These are phyloP conservation scores for Dendrobium officinale DNA, from an alignment of 106 monocot species.

Conservation along the genomic window DNA sequence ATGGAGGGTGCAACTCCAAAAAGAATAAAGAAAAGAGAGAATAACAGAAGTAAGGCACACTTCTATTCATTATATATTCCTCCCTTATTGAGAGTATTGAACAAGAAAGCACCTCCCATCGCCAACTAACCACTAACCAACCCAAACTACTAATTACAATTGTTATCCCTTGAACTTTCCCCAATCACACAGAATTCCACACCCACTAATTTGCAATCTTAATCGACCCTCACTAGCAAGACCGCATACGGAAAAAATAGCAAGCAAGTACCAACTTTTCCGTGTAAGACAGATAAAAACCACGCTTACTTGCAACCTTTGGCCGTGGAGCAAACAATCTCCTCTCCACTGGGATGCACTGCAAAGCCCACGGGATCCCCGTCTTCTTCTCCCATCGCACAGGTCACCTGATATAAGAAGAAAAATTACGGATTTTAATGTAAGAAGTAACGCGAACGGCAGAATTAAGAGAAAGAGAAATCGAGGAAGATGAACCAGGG, in stretches of 20 bases:
- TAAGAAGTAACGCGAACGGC: not conserved
- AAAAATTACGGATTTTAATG: not conserved
- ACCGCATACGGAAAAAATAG: not conserved
- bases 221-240: not conserved
- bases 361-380: conserved; percentile 51
- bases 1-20: no score
- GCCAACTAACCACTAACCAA: no score
- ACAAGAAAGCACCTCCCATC: no score
- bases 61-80: no score
- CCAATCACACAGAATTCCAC: not conserved
- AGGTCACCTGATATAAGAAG: conserved; percentile 24
- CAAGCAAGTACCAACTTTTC: not conserved
- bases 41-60: no score
- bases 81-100: no score
- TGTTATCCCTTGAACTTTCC: no score
- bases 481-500: conserved; percentile 35
- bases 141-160: no score
- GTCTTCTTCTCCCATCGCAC: conserved; percentile 41
- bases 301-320: conserved; percentile 67
- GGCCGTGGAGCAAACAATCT: conserved; percentile 65
- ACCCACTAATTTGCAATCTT: not conserved
- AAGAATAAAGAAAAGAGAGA: no score
- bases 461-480: not conserved
- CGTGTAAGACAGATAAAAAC: not conserved
- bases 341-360: conserved; percentile 89